Conservation (phyloP, 441 rosid genomes). For the Flueggea neowawraea region DNA sequence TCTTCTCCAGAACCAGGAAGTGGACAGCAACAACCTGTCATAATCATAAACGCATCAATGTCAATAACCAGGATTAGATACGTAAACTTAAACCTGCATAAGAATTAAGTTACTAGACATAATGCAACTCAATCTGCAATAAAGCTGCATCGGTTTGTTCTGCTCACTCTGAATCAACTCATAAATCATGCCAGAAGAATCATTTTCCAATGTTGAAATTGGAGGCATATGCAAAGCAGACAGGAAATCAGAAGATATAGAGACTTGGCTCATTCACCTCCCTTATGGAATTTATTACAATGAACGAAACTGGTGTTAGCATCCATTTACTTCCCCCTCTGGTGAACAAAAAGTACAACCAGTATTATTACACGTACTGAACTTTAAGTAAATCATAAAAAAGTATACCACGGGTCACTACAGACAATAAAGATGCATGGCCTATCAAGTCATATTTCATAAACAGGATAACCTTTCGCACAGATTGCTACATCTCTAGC, state of each 20-base stretch:
- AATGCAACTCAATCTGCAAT: slow-evolving; percentile 58
- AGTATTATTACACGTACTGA: not conserved
- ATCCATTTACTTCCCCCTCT: slow-evolving; percentile 45
- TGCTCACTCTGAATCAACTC: slow-evolving; percentile 27
- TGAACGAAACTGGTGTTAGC: slow-evolving; percentile 60
- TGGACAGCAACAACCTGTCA: slow-evolving; percentile 62
- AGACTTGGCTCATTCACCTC: slow-evolving; percentile 27
- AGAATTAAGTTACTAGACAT: not conserved
- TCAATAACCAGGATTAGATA: not conserved
- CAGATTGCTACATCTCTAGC: too few relatives aligned
- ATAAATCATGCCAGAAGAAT: slow-evolving; percentile 43
- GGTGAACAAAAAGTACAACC: slow-evolving; percentile 24
- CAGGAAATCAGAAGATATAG: slow-evolving; percentile 4
- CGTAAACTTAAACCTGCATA: not conserved
- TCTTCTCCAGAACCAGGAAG: slow-evolving; percentile 58
- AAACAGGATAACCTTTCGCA: too few relatives aligned
- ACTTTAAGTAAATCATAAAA: not conserved
- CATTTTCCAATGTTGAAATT: slow-evolving; percentile 19
- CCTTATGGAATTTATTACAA: slow-evolving; percentile 48
- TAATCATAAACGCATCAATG: slow-evolving; percentile 15
- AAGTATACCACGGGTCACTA: too few relatives aligned
- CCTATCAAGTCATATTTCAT: too few relatives aligned
- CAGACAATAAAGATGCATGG: too few relatives aligned
- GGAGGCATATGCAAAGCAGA: slow-evolving; percentile 16
- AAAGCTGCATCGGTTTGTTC: slow-evolving; percentile 35